Evolutionary conservation across 129 eudicot genomes (phyloP).

Genomic region (Helianthus tuberosus): DNA sequence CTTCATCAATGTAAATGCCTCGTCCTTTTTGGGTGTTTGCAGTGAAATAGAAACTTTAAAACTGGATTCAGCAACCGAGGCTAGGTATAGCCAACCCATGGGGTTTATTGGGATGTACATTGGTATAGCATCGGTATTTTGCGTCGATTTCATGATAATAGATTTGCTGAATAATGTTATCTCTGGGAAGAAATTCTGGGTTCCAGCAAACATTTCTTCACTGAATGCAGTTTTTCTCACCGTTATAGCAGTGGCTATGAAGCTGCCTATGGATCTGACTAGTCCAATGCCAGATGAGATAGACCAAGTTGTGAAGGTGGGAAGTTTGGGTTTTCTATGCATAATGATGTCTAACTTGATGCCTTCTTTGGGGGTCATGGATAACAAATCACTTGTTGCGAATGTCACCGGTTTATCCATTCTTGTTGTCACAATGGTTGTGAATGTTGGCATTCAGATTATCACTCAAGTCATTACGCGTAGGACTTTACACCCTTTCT

Average conservation of each 20-base stretch:
- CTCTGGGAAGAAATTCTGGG: background rate
- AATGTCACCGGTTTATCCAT: conserved; percentile 41
- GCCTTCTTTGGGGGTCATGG: conserved; percentile 45
- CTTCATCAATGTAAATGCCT: too few relatives aligned
- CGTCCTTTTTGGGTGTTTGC: too few relatives aligned
- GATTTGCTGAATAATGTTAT: too few relatives aligned
- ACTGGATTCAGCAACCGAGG: too few relatives aligned
- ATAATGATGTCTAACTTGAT: conserved; percentile 26
- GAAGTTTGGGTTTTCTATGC: background rate
- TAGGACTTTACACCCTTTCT: too few relatives aligned
- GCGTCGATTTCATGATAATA: too few relatives aligned
- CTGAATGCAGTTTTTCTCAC: background rate
- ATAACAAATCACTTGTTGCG: conserved; percentile 24
- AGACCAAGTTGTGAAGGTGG: background rate
- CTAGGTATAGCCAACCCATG: too few relatives aligned
- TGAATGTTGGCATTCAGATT: conserved; percentile 32
- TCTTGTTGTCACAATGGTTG: conserved; percentile 37
- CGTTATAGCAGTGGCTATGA: background rate
- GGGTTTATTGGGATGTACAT: too few relatives aligned
- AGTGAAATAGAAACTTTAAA: too few relatives aligned
- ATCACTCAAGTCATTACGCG: too few relatives aligned
- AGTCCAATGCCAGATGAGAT: background rate
- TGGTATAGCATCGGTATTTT: too few relatives aligned
- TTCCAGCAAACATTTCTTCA: background rate
- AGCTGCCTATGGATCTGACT: background rate